Percentiles rank a stretch among this genome's conserved stretches.
These are phyloP conservation scores for Candida tibetensis DNA, from an alignment of 805 yeast species.

Conservation along the genomic window DNA sequence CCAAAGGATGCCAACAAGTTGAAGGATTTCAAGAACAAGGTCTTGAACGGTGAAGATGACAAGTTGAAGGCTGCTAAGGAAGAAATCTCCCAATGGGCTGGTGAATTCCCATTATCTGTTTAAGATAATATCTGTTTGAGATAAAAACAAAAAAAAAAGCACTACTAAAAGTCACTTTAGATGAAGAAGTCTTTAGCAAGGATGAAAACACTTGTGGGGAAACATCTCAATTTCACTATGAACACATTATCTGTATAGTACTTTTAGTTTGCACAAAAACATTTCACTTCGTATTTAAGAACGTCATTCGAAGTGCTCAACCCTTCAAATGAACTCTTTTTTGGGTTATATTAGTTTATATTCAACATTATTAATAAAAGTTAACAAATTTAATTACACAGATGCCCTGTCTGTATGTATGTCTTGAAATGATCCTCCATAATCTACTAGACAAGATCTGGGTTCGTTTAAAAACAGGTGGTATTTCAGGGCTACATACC, in stretches of 20 bases:
- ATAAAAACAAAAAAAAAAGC: too few relatives aligned
- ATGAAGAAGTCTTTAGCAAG: too few relatives aligned
- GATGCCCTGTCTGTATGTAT: too few relatives aligned
- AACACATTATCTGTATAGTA: too few relatives aligned
- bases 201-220: background rate
- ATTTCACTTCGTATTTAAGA: conserved; percentile 7
- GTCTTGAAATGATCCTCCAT: too few relatives aligned
- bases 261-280: too few relatives aligned
- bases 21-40: conserved; percentile 89
- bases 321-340: conserved; percentile 5
- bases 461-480: too few relatives aligned
- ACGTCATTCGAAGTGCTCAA: conserved; percentile 6
- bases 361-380: conserved; percentile 5
- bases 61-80: conserved; percentile 58
- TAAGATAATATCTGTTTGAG: too few relatives aligned
- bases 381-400: background rate
- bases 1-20: conserved; percentile 93
- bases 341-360: conserved; percentile 6
- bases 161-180: too few relatives aligned
- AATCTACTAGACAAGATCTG: too few relatives aligned
- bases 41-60: conserved; percentile 69
- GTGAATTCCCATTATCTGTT: conserved; percentile 63
- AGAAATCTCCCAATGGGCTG: conserved; percentile 91
- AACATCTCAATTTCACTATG: too few relatives aligned
- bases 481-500: too few relatives aligned